Evolutionary conservation across 768 basidiomycete genomes (phyloP).

Genomic region (Lactarius hatsudake): DNA sequence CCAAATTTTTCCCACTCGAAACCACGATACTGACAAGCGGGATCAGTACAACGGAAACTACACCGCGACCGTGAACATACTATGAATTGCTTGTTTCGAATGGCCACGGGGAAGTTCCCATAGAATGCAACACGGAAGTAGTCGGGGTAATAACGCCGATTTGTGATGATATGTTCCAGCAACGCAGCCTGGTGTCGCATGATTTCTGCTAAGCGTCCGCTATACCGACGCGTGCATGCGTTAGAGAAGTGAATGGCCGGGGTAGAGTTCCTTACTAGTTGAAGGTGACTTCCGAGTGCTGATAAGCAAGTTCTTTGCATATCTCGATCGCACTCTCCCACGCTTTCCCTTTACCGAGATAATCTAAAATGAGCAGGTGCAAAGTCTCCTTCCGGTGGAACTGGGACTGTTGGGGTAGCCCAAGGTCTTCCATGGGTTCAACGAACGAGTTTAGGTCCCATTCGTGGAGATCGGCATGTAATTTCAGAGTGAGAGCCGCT

Average conservation of each 20-base stretch:
- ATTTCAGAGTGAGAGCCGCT: conserved; percentile 87
- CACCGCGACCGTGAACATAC: conserved; percentile 41
- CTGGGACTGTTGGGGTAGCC: conserved; percentile 87
- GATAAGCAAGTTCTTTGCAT: conserved; percentile 85
- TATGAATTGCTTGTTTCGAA: conserved; percentile 88
- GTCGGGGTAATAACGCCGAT: conserved; percentile 84
- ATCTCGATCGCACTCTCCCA: conserved; percentile 94
- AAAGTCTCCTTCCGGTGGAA: conserved; percentile 94
- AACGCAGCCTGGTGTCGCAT: conserved; percentile 84
- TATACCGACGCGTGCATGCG: conserved; percentile 33
- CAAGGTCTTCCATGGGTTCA: conserved; percentile 85
- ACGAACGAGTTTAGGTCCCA: conserved; percentile 85
- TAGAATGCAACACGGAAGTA: conserved; percentile 94
- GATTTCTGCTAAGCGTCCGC: conserved; percentile 80
- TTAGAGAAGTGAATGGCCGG: conserved; percentile 9
- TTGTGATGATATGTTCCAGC: conserved; percentile 79
- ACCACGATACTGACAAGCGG: conserved; percentile 70
- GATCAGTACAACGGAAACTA: conserved; percentile 1
- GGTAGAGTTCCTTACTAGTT: conserved; percentile 63
- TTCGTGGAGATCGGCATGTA: conserved; percentile 90
- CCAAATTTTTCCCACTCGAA: conserved; percentile 94
- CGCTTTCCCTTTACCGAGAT: conserved; percentile 94
- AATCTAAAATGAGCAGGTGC: conserved; percentile 88
- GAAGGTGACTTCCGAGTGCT: conserved; percentile 87
- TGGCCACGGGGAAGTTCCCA: conserved; percentile 83